Percentiles rank a stretch among this genome's conserved stretches.
These are phyloP conservation scores for Curvularia sp. DNA, from an alignment of 2,329 filamentous ascomycete species.

Conservation along the genomic window DNA sequence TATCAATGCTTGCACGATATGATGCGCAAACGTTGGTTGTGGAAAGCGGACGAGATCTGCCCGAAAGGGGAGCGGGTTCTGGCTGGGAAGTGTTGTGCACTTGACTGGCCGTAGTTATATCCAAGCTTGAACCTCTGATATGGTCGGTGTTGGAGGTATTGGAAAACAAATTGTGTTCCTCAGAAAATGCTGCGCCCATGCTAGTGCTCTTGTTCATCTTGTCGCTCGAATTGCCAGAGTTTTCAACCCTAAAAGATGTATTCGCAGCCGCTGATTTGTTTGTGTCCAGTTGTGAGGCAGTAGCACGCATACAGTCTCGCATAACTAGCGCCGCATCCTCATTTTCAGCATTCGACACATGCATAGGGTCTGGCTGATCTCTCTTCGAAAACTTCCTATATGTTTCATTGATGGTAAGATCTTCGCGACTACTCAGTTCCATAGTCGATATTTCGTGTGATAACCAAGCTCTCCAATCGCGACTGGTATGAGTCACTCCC, in stretches of 20 bases:
- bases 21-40: conserved; percentile 16
- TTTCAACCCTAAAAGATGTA: background rate
- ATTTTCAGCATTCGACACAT: conserved; percentile 34
- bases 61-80: background rate
- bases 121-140: background rate
- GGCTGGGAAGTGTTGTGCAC: background rate
- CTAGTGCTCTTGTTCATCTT: background rate
- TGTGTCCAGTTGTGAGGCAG: conserved; percentile 9
- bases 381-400: conserved; percentile 22
- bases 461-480: conserved; percentile 57
- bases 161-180: background rate
- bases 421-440: conserved; percentile 35
- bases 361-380: conserved; percentile 29
- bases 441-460: conserved; percentile 54
- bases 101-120: background rate
- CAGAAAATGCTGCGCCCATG: background rate
- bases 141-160: background rate
- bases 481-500: conserved; percentile 44
- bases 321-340: conserved; percentile 35
- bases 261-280: background rate
- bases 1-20: conserved; percentile 18
- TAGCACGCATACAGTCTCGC: conserved; percentile 16
- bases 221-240: background rate
- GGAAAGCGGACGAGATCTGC: conserved; percentile 5
- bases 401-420: conserved; percentile 37